Base-by-base conservation (phyloP, 768 basidiomycete species). In the Russula dissimulans region DNA sequence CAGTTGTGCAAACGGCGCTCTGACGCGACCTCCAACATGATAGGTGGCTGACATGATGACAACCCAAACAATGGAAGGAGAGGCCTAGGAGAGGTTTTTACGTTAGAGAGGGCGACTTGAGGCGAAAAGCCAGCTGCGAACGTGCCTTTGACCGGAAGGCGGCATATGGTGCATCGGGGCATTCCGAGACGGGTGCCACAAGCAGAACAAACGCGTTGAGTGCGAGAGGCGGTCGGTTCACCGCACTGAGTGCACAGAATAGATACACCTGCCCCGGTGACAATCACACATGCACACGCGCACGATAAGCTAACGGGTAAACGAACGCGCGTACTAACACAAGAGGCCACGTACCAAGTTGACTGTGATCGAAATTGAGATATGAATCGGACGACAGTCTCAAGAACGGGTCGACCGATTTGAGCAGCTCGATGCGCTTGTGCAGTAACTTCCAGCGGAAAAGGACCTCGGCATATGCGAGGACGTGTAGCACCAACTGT, bases 351-450 rank as follows among this genome's bases (percentile, higher is more conserved):
- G 46, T 47, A 57, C 68, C 63, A 61, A 71, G 12, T 65, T 68
- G 2, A 56, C 67, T 61, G 41, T 64, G 34, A 54, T 62, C 54
- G 58, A 67, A 31, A 58, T 69, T 68, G 17, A 45, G 46, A 22
- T 48, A 31, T 4, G 53, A 36, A 26, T 57, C 54, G 2, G 54
- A 31, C 14, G 56, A 32, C 31, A 41, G 11, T 18, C 42, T 54
- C 8, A 65, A 26, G 54, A 58, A 54, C 46, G 67, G 70, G 62
- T 76, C 76, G 22, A 85, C 77, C n/a, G 81, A 76, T 63, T 89
- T 89, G 58, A 92, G 72, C 1, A 93, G 76, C 64, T 91, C 89
- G 17, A 85, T 71, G 3, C 91, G 81, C 68, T 90, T 87, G 43
- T 82, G 77, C 65, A 80, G 74, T 54, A 91, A 69, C 62, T 82